Percentiles rank a stretch among this genome's conserved stretches.
phyloP scores from a whole-genome alignment of 176 grass and related monocot genomes.

The Carex scoparia region DNA sequence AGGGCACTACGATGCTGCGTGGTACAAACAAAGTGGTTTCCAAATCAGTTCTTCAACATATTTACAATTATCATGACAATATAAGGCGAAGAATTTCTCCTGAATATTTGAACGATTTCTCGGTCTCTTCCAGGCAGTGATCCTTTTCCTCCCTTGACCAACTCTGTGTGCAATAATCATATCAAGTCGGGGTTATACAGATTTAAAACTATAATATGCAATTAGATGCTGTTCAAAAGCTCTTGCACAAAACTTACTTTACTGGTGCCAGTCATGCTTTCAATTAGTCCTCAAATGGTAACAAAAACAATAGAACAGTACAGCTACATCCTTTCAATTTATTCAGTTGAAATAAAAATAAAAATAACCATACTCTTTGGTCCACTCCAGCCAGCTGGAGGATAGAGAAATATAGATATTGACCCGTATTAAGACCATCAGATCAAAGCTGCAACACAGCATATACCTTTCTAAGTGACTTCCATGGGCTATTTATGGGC shows the following conservation, averaged over 20 bases:
- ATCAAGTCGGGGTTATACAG: not conserved
- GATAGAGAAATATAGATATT: not conserved
- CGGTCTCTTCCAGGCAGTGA: conserved; percentile 77
- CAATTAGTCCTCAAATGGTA: not conserved
- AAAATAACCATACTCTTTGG: not conserved
- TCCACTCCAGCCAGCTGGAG: not conserved
- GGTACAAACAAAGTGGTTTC: not conserved
- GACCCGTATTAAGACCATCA: not conserved
- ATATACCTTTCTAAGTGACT: not conserved
- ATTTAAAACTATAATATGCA: not conserved
- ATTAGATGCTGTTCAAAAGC: not conserved
- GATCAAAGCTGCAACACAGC: not conserved
- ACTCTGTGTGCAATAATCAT: conserved; percentile 22
- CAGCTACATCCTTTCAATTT: not conserved
- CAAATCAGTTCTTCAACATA: not conserved
- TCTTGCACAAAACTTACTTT: not conserved
- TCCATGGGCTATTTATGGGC: not conserved
- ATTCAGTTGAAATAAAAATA: not conserved
- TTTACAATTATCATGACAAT: conserved; percentile 40
- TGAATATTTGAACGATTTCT: conserved; percentile 77
- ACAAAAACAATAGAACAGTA: not conserved
- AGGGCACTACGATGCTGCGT: not conserved
- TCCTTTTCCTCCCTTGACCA: conserved; percentile 90
- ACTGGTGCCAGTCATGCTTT: not conserved
- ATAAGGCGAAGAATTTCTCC: conserved; percentile 64